Evolutionary conservation across 176 grass and related monocot species (phyloP).

Genomic region (Cenchrus purpureus): DNA sequence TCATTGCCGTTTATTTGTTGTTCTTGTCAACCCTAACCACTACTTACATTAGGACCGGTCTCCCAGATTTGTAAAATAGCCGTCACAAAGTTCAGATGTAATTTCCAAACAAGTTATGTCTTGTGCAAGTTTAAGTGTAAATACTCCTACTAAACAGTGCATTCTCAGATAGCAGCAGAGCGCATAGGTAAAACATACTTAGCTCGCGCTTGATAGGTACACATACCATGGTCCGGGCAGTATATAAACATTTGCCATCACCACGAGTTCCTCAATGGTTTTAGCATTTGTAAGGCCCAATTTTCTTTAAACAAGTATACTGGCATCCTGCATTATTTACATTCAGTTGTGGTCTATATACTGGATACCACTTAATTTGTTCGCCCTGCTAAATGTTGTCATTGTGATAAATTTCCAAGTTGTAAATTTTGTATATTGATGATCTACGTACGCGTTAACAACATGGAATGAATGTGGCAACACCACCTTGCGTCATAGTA

Average conservation of each 20-base stretch:
- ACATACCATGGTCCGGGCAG: background rate
- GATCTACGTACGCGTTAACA: background rate
- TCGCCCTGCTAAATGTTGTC: background rate
- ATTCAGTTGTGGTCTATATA: background rate
- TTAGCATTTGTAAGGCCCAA: background rate
- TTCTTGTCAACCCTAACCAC: conserved; percentile 2
- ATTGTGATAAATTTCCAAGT: conserved; percentile 16
- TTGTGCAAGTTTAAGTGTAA: background rate
- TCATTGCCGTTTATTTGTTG: background rate
- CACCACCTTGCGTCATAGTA: conserved; percentile 21
- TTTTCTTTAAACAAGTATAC: background rate
- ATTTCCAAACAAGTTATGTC: background rate
- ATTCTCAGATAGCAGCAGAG: background rate
- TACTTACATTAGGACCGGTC: background rate
- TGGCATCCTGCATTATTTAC: background rate
- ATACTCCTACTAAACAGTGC: background rate
- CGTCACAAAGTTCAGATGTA: background rate
- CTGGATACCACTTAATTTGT: background rate
- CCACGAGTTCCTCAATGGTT: background rate
- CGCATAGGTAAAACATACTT: background rate
- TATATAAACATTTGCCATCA: background rate
- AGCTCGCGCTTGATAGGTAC: background rate
- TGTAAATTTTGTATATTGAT: background rate
- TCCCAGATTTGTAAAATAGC: background rate
- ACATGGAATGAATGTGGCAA: conserved; percentile 15